Evolutionary conservation across 139 green algal genomes (phyloP), one percentile per base, ranked within the genome.

Genomic region (Chlamydomonas asymmetrica): DNA sequence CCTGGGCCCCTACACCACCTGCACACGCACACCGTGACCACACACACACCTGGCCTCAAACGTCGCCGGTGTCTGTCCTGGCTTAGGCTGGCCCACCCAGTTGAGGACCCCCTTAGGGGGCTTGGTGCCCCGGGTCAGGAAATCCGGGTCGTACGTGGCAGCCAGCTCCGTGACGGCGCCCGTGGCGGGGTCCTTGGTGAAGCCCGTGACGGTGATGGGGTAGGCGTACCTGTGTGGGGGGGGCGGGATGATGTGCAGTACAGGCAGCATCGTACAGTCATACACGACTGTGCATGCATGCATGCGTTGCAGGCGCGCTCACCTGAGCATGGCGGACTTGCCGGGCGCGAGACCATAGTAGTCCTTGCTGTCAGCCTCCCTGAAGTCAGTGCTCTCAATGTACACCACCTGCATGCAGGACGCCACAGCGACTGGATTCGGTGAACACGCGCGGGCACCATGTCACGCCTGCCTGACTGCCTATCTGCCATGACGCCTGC

Each of bases 301-400:
- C 49, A 59, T 59, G 57, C 31, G n/a, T n/a, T n/a, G n/a, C n/a
- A n/a, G 20, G n/a, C 65, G 3, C 2, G 29, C 84, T 29, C 80
- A 95, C 91, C 88, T 81, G 39, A 99, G 91, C 91, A 99, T 96
- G 35, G 95, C 89, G 25, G 71, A 81, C 86, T 99, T 99, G 35
- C 92, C 92, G 2, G 94, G 95, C 1, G 96, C 94, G 35, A 99
- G 88, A 8, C 95, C 97, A 76, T 97, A 99, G 81, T 97, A 99
- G 63, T 91, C 89, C 74, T 97, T 96, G 37, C 78, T 79, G 77
- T 99, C 96, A 25, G n/a, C n/a, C n/a, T n/a, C 79, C 73, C 87
- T 82, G 88, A 99, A 98, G 87, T 99, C 97, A 0, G 88, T 93
- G 1, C 76, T 68, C 84, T 99, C 97, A 20, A 99, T 97, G 85